These are phyloP conservation scores for Aspergillus sp. DNA, from an alignment of 2,329 filamentous ascomycete genomes.

Conservation along the genomic window DNA sequence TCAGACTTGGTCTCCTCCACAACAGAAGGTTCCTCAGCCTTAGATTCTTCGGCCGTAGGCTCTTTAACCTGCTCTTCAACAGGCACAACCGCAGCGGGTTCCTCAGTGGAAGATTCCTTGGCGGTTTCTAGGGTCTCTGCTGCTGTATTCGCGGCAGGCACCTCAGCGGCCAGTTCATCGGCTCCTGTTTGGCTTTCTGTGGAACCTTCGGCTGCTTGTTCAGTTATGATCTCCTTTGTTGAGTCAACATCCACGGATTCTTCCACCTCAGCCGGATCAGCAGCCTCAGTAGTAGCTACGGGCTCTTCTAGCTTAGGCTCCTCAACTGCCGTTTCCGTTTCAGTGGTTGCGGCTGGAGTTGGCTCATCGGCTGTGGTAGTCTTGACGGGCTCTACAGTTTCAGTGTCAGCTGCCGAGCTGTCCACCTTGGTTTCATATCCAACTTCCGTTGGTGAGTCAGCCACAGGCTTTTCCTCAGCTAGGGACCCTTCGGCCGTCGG, in stretches of 20 bases:
- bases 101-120: neutral
- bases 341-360: neutral
- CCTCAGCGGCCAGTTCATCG: too few relatives aligned
- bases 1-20: too few relatives aligned
- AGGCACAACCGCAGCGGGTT: too few relatives aligned
- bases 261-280: neutral
- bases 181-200: too few relatives aligned
- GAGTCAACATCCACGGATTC: neutral
- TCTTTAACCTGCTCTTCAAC: too few relatives aligned
- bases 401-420: neutral
- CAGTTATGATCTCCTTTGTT: neutral
- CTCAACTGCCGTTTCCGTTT: neutral
- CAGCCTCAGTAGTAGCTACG: neutral
- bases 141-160: neutral
- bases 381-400: neutral
- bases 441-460: neutral
- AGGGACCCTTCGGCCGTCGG: neutral
- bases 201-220: neutral
- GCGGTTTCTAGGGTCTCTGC: neutral
- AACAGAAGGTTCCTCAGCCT: neutral
- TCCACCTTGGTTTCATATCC: neutral
- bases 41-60: neutral
- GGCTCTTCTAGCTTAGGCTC: neutral
- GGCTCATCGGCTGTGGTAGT: constrained; percentile 2
- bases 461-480: neutral